Evolutionary conservation across 2,329 filamentous ascomycete species (phyloP).

Genomic region (Coccinonectria pachysandricola): DNA sequence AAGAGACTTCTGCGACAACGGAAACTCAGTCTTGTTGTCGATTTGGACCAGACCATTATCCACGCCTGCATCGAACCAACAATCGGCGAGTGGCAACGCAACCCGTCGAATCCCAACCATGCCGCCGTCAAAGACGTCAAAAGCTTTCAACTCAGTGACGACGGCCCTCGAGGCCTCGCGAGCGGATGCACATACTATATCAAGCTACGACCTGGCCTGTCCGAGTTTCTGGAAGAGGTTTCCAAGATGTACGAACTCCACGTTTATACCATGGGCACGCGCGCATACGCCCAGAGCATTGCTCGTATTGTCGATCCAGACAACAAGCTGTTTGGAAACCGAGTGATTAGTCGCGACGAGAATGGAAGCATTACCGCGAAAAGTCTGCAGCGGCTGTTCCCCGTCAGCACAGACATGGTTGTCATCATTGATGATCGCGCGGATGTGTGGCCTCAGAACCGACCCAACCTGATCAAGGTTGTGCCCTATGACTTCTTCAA

Average conservation of each 20-base stretch:
- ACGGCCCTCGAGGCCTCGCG: conserved; percentile 58
- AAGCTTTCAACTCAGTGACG: conserved; percentile 81
- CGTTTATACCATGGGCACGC: conserved; percentile 98
- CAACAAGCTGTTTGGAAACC: conserved; percentile 80
- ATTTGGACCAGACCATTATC: conserved; percentile 96
- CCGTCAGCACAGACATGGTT: conserved; percentile 97
- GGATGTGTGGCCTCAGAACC: conserved; percentile 89
- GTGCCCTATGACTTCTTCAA: conserved; percentile 96
- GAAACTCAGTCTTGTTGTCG: conserved; percentile 88
- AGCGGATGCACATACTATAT: conserved; percentile 94
- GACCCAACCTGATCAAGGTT: conserved; percentile 87
- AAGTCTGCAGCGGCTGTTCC: conserved; percentile 82
- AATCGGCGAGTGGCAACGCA: conserved; percentile 87
- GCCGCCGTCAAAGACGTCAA: conserved; percentile 80
- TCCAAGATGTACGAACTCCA: conserved; percentile 84
- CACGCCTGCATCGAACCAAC: conserved; percentile 96
- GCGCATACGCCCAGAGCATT: conserved; percentile 89
- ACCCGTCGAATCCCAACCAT: conserved; percentile 82
- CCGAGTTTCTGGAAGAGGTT: conserved; percentile 68
- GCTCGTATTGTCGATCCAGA: conserved; percentile 88
- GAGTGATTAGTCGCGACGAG: conserved; percentile 93
- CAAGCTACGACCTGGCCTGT: conserved; percentile 83
- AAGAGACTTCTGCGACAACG: conserved; percentile 66
- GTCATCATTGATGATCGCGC: conserved; percentile 96
- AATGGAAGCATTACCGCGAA: conserved; percentile 90